Evolutionary conservation across 192 early-diverging fungal genomes (phyloP), one percentile per base, ranked within the genome.

Genomic region (Dimargaris xerosporica): DNA sequence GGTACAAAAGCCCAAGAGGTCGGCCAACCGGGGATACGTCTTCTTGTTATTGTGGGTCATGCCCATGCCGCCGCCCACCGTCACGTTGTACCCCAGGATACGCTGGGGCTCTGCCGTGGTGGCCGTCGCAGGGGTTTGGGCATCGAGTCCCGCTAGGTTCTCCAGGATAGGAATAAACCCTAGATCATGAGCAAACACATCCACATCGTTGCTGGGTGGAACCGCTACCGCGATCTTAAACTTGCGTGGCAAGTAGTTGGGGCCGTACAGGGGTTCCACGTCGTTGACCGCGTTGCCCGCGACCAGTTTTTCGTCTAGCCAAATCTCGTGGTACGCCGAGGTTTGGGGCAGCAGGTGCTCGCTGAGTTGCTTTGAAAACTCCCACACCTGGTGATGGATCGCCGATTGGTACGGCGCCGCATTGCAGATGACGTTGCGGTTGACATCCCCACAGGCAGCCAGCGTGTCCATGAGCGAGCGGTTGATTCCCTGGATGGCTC

Each of bases 41-140:
- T 91, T 93, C 67, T 91, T 91, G 87, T 95, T 97, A 66, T 89
- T 88, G 80, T 97, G 94, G 34, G 94, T 95, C 85, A 90, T 90
- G 70, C 94, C 94, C 94, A 97, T 94, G 53, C 94, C 94, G 67
- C 94, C 94, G 65, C 94, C 94, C 54, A 97, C 86, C 45, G 86
- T 84, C 42, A 94, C 85, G 71, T 94, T 97, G 80, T 87, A 97
- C 61, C 94, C 94, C 54, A 91, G 71, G 54, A 97, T 78, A 54
- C 71, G 63, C 62, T 80, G 78, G 7, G 34, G 34, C 7, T 39
- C 34, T 7, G 34, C 34, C 34, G 34, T 39, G 34, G 34, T 39
- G 2, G 34, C 34, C 34, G 7, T 39, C 34, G 34, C 34, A 39
- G 34, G 34, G 34, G 34, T 39, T 69, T 86, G 71, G 64, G 52